Percentiles rank a stretch among this genome's conserved stretches.
phyloP scores from a whole-genome alignment of 768 basidiomycete genomes.

The Pisolithus orientalis region DNA sequence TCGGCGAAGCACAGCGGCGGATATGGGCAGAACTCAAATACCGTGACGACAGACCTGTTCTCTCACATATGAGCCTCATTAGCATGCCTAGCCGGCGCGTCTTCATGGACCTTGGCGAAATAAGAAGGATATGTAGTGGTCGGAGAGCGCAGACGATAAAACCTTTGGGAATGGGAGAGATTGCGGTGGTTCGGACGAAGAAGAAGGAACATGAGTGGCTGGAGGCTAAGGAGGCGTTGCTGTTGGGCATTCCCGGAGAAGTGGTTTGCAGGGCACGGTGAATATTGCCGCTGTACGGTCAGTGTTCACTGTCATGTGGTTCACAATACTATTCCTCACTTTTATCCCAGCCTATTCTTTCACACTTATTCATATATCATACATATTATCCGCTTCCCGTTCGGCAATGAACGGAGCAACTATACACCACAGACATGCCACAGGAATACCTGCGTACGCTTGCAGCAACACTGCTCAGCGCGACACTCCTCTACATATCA shows the following conservation, averaged over 20 bases:
- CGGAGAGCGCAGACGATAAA: constrained; percentile 72
- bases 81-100: constrained; percentile 80
- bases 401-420: neutral
- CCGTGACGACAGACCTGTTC: constrained; percentile 81
- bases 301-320: neutral
- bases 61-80: constrained; percentile 73
- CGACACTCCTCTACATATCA: too few relatives aligned
- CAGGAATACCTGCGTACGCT: neutral
- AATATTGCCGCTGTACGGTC: constrained; percentile 1
- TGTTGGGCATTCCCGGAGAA: constrained; percentile 74
- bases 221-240: constrained; percentile 89
- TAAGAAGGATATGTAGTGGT: constrained; percentile 76
- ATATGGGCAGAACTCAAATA: constrained; percentile 97
- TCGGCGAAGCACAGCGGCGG: constrained; percentile 59
- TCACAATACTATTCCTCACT: neutral
- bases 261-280: constrained; percentile 75
- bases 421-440: too few relatives aligned
- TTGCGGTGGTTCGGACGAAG: constrained; percentile 76
- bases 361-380: neutral
- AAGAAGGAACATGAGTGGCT: constrained; percentile 75
- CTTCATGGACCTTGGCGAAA: constrained; percentile 66
- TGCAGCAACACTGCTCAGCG: neutral
- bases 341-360: too few relatives aligned
- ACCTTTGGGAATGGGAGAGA: constrained; percentile 88
- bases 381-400: neutral